Percentiles rank a stretch among this genome's conserved stretches.
Conservation (phyloP, 495 filamentous ascomycete genomes). For the Amphirosellinia nigrospora region DNA sequence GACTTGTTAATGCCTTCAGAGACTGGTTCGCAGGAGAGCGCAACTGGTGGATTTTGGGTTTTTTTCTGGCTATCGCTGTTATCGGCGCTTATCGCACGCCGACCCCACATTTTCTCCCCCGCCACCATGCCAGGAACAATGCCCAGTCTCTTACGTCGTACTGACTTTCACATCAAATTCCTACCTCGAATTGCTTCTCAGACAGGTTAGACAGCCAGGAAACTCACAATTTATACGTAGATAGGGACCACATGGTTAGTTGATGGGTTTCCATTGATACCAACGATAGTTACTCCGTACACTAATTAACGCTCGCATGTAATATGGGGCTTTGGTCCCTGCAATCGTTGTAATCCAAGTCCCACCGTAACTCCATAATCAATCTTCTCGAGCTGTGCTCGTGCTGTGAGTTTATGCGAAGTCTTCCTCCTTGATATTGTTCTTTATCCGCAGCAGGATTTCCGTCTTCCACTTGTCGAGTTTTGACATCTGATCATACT, state of each 20-base stretch:
- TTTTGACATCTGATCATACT: slow-evolving; percentile 87
- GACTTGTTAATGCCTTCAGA: slow-evolving; percentile 29
- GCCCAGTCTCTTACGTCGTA: neutral
- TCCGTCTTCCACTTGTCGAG: slow-evolving; percentile 96
- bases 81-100: slow-evolving; percentile 38
- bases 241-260: neutral
- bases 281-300: slow-evolving; percentile 7
- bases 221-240: neutral
- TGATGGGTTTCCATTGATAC: slow-evolving; percentile 1
- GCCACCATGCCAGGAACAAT: slow-evolving; percentile 32
- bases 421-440: slow-evolving; percentile 72
- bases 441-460: slow-evolving; percentile 81
- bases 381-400: slow-evolving; percentile 12
- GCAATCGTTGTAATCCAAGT: slow-evolving; percentile 24
- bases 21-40: slow-evolving; percentile 1
- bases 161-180: too few relatives aligned
- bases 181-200: neutral
- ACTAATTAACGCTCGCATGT: slow-evolving; percentile 21
- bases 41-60: slow-evolving; percentile 34
- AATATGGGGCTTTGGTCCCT: slow-evolving; percentile 17
- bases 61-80: slow-evolving; percentile 38
- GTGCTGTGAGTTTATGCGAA: slow-evolving; percentile 44
- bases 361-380: slow-evolving; percentile 26
- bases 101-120: slow-evolving; percentile 34
- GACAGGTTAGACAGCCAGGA: neutral